Evolutionary conservation across 2,329 filamentous ascomycete genomes (phyloP), one percentile per base, ranked within the genome.

Genomic region (Gnomoniopsis smithogilvyi): DNA sequence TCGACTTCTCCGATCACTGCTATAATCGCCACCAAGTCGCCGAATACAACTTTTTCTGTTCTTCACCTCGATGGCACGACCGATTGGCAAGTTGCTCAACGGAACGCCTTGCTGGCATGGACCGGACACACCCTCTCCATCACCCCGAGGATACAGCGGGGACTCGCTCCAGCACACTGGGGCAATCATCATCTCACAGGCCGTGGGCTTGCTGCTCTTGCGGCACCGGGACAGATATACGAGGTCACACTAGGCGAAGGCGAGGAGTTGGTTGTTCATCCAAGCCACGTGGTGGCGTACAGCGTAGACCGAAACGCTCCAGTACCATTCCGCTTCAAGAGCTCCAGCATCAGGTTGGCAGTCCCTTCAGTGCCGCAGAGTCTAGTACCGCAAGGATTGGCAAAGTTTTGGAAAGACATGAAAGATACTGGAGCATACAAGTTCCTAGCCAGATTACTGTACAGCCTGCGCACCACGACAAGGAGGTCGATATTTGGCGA

Each of bases 11-110:
- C 95, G 1, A 84, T 97, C 65, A 96, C 90, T 47, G 92, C 92
- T 34, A 79, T 99, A 63, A 89, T 99, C 66, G 90, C 91, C 33
- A 92, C 94, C 24, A 95, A 92, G 72, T 92, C 92, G 6, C 86
- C 91, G 4, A 87, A 89, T 54, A 95, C 93, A 1, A 93, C 92
- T 6, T 93, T 99, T 66, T 87, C 90, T 14, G 86, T 96, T 8
- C 82, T 99, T 26, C 90, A 94, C 70, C 84, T 99, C 53, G 92
- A 99, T 77, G 95, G 95, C 59, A 92, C 92, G 4, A 88, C 92
- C 59, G 95, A 99, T 76, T 99, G 95, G 94, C 91, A 96, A 80
- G 79, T 99, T 10, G 84, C 91, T 7, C 93, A 98, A 72, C 84
- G 91, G 63, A 89, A 91, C 64, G 92, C 92, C 1, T 80, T 99